Evolutionary conservation across 164 flowering plant genomes (phyloP).

Genomic region (Liquidambar formosana): DNA sequence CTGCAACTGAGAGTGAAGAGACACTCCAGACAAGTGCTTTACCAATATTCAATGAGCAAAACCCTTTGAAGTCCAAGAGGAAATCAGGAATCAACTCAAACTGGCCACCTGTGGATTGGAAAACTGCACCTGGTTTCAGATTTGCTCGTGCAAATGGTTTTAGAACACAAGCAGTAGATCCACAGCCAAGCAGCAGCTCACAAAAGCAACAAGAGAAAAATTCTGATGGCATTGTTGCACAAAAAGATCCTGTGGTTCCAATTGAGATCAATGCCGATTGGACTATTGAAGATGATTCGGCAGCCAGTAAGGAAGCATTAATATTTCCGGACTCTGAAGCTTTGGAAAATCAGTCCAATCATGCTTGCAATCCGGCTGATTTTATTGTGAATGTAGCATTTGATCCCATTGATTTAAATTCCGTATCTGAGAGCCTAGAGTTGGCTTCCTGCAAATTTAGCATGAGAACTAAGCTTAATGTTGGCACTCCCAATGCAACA

Average conservation of each 20-base stretch:
- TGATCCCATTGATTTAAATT: constrained; percentile 25
- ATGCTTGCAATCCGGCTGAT: constrained; percentile 6
- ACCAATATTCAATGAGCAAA: constrained; percentile 20
- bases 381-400: constrained; percentile 9
- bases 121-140: constrained; percentile 68
- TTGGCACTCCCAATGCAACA: constrained; percentile 37
- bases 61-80: constrained; percentile 27
- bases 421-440: constrained; percentile 9
- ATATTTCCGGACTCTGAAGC: constrained; percentile 18
- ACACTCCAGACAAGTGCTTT: constrained; percentile 12
- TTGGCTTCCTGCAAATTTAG: constrained; percentile 13
- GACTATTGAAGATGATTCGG: constrained; percentile 30
- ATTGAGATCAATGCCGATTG: constrained; percentile 26
- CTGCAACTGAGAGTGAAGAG: constrained; percentile 20
- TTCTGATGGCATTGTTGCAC: constrained; percentile 10
- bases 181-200: constrained; percentile 17
- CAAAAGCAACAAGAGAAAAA: not conserved
- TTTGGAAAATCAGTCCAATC: constrained; percentile 19
- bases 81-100: constrained; percentile 34
- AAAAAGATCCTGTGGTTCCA: constrained; percentile 14
- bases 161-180: constrained; percentile 23
- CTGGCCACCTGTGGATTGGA: constrained; percentile 86
- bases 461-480: constrained; percentile 42
- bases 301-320: constrained; percentile 9
- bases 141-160: constrained; percentile 35